phyloP scores from a whole-genome alignment of 352 stramenopile species.

The Phytophthora agathidicida region DNA sequence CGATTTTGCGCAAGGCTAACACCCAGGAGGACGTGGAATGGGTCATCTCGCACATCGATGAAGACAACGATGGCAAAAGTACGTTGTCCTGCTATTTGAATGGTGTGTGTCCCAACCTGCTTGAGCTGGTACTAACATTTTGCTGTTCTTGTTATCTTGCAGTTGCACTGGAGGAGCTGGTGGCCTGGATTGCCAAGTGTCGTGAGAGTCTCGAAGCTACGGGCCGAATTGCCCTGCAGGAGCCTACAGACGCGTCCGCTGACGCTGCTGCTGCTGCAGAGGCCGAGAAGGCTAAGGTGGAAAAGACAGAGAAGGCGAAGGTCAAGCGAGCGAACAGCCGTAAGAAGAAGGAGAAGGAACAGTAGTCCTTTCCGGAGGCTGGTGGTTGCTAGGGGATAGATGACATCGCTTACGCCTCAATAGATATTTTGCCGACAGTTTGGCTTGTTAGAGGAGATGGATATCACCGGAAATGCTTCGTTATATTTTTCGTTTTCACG shows the following conservation, averaged over 20 bases:
- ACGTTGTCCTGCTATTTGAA: constrained; percentile 31
- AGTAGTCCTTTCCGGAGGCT: constrained; percentile 17
- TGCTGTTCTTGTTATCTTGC: constrained; percentile 33
- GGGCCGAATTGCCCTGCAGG: constrained; percentile 67
- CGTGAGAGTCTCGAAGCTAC: constrained; percentile 90
- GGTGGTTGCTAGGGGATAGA: constrained; percentile 17
- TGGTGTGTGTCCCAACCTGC: neutral
- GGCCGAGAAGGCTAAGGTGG: constrained; percentile 31
- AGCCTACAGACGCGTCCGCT: constrained; percentile 35
- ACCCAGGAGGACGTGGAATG: constrained; percentile 96
- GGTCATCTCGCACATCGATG: constrained; percentile 93
- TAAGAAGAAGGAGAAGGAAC: constrained; percentile 64
- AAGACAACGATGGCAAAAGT: constrained; percentile 91
- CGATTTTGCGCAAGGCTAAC: constrained; percentile 93
- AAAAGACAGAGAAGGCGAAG: constrained; percentile 51
- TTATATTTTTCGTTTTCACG: too few species aligned
- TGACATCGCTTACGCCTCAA: constrained; percentile 13
- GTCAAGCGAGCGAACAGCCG: constrained; percentile 73
- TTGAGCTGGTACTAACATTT: constrained; percentile 19
- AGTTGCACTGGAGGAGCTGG: constrained; percentile 94
- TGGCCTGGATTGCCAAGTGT: constrained; percentile 87
- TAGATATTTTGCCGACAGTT: constrained; percentile 27
- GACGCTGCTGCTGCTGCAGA: constrained; percentile 35
- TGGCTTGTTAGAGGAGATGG: too few species aligned
- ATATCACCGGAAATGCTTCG: too few species aligned